Conservation (phyloP, 1,139 yeast genomes). For the Saccharomyces hybrid region DNA sequence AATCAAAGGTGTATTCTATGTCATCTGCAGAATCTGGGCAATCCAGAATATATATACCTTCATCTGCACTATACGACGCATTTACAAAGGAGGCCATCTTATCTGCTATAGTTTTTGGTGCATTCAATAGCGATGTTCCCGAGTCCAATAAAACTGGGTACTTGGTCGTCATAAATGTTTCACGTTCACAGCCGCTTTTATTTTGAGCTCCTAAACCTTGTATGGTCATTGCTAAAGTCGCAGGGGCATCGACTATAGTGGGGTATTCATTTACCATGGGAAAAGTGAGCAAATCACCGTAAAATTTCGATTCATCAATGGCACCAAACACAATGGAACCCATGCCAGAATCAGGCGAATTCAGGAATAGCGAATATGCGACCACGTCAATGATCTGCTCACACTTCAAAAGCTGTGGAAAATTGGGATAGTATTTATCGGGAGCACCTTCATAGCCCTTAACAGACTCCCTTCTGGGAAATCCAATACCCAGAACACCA, state of each 20-base stretch:
- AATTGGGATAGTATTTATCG: conserved; percentile 40
- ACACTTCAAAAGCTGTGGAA: conserved; percentile 48
- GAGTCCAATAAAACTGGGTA: conserved; percentile 54
- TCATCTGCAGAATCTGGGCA: conserved; percentile 26
- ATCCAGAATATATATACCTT: conserved; percentile 34
- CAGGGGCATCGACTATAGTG: conserved; percentile 24
- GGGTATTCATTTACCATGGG: conserved; percentile 38
- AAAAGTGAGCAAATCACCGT: conserved; percentile 39
- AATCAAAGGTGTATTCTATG: conserved; percentile 36
- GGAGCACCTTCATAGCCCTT: conserved; percentile 20
- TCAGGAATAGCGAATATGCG: conserved; percentile 47
- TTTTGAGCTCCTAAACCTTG: conserved; percentile 34
- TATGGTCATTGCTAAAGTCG: conserved; percentile 41
- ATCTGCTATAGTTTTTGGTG: conserved; percentile 40
- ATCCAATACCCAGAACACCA: conserved; percentile 29
- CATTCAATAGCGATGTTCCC: conserved; percentile 55
- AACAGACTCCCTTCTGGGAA: conserved; percentile 21
- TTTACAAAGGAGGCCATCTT: conserved; percentile 36
- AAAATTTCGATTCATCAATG: conserved; percentile 42
- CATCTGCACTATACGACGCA: conserved; percentile 33
- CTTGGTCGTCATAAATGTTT: conserved; percentile 23
- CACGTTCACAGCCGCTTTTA: conserved; percentile 27
- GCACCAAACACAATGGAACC: conserved; percentile 51
- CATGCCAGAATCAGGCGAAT: conserved; percentile 31
- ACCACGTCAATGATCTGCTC: conserved; percentile 45